Base-by-base conservation (phyloP, 129 eudicot species). In the Flaveria brownii region DNA sequence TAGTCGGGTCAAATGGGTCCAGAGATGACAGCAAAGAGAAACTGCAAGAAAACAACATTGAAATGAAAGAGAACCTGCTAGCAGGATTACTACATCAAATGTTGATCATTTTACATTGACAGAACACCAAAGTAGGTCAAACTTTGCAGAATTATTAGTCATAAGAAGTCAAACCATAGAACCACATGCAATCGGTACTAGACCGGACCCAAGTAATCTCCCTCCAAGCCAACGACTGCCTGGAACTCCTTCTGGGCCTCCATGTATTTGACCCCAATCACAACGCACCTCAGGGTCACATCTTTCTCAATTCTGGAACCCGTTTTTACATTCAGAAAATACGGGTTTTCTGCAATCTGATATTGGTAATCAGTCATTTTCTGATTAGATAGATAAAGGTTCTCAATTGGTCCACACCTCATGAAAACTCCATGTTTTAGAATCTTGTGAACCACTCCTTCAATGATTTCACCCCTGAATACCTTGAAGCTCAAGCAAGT, bases 371-470 rank as follows among this genome's bases (percentile, higher is more conserved):
- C 97, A 2, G 77, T 74, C 97, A 91, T 91, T 57, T 86, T 88
- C 20, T 76, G 85, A 26, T 83, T 82, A 2, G 93, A 86, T 20
- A 91, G 74, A 59, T 82, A 91, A 1, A 91, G 74, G 16, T 84
- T 86, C 79, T 91, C 97, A 0, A 85, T 78, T 0, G 97, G 93
- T 55, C 93, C 97, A 59, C 97, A 86, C 46, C 86, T 79, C 87
- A 86, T 14, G 36, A 91, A 88, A 20, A 91, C 94, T 7, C 94
- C 94, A 28, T 86, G 90, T 80, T 89, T 86, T 17, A 86, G 51
- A 10, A 88, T 85, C 80, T 83, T 88, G 84, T 86, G 90, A 10
- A 83, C 94, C 0, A 78, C 78, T 9, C 94, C 97, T 51, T 88
- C 90, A 1, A 91, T 28, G 15, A 88, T 63, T 63, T 91, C 97